Evolutionary conservation across 1,139 yeast species (phyloP).

Genomic region (Spencermartinsiella ligniputridi): DNA sequence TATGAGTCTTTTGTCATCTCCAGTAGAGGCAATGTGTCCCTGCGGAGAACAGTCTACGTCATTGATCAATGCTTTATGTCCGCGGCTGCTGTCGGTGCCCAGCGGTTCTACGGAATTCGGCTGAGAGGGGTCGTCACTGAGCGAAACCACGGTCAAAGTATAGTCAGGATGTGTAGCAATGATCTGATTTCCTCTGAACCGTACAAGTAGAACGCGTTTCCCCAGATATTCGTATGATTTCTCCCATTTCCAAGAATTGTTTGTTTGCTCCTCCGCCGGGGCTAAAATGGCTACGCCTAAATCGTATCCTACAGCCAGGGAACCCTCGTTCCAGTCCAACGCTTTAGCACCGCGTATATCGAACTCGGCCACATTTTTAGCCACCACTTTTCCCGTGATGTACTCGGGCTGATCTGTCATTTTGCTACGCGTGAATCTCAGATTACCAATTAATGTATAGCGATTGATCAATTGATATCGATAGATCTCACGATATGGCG

Average conservation of each 20-base stretch:
- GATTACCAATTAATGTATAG: no score
- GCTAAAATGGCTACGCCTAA: slow-evolving; percentile 23
- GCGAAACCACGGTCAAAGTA: slow-evolving; percentile 19
- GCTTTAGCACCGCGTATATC: slow-evolving; percentile 4
- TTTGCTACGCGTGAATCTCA: no score
- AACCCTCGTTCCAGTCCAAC: slow-evolving; percentile 24
- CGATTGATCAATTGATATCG: no score
- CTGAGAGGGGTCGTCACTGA: slow-evolving; percentile 2
- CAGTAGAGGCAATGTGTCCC: slow-evolving; percentile 32
- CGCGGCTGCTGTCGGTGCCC: slow-evolving; percentile 22
- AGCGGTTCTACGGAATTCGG: slow-evolving; percentile 12
- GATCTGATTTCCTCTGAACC: slow-evolving; percentile 16
- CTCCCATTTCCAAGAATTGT: slow-evolving; percentile 13
- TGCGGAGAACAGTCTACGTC: slow-evolving; percentile 32
- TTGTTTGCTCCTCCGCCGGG: slow-evolving; percentile 4
- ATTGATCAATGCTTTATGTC: slow-evolving; percentile 30
- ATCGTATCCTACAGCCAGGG: slow-evolving; percentile 26
- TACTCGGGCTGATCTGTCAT: no score
- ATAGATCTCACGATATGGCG: no score
- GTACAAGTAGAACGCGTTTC: slow-evolving; percentile 18
- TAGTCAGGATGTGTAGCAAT: slow-evolving; percentile 28
- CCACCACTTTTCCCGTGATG: neutral
- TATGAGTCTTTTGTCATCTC: slow-evolving; percentile 32
- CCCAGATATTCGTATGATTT: slow-evolving; percentile 21
- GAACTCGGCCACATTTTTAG: neutral